Conservation (phyloP, 148 eudicot genomes). For the Rhododendron simsii region DNA sequence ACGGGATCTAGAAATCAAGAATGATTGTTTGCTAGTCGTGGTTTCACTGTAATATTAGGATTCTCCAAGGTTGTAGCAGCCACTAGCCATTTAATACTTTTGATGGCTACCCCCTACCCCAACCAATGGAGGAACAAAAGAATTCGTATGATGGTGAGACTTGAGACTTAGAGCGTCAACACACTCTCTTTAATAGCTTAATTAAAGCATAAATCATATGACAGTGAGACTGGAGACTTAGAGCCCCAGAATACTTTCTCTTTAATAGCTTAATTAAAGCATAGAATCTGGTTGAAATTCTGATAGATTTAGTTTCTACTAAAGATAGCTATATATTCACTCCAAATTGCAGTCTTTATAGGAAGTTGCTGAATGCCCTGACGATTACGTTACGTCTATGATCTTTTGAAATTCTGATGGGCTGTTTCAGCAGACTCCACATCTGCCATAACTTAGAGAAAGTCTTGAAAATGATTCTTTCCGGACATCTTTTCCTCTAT, state of each 20-base stretch:
- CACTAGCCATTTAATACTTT: neutral
- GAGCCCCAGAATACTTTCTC: neutral
- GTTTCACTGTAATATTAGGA: neutral
- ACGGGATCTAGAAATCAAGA: neutral
- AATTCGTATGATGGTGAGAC: neutral
- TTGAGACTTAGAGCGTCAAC: neutral
- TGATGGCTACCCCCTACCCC: neutral
- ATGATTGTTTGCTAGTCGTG: neutral
- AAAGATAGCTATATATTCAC: neutral
- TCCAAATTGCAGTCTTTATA: neutral
- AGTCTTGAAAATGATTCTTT: neutral
- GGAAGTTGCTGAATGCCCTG: neutral
- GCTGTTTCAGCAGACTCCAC: neutral
- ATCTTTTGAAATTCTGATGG: neutral
- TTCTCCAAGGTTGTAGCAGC: neutral
- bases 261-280: neutral
- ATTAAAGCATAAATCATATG: neutral
- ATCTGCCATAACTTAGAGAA: neutral
- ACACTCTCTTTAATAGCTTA: neutral
- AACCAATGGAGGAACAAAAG: neutral
- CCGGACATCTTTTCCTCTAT: neutral
- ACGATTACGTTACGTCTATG: neutral
- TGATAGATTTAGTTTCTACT: neutral
- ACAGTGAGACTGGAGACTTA: neutral
- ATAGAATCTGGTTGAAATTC: neutral